phyloP scores from a whole-genome alignment of 2,329 filamentous ascomycete genomes.

The Cladosporium colombiae region DNA sequence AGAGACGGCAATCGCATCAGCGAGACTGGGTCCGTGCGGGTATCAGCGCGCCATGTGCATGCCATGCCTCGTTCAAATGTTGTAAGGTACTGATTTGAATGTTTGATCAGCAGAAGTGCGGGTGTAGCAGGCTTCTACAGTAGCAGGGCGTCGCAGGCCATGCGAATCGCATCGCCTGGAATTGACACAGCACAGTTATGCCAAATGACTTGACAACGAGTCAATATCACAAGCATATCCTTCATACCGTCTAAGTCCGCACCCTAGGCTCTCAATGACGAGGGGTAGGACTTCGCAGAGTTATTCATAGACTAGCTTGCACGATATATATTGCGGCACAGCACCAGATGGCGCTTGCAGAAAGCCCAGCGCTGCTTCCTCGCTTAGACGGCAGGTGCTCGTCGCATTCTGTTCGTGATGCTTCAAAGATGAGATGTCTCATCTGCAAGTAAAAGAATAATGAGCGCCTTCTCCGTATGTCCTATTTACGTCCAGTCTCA shows the following conservation, averaged over 20 bases:
- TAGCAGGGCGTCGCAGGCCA: background rate
- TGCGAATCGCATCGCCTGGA: background rate
- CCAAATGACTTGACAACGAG: background rate
- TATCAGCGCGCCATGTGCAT: too few species aligned
- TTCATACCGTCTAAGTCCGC: background rate
- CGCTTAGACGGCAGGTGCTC: background rate
- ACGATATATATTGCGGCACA: slow-evolving; percentile 5
- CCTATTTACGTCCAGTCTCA: background rate
- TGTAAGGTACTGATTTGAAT: too few species aligned
- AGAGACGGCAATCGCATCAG: background rate
- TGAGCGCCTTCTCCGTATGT: background rate
- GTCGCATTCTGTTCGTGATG: background rate
- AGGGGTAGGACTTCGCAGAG: background rate
- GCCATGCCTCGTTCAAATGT: too few species aligned
- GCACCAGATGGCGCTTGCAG: background rate
- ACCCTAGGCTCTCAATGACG: background rate
- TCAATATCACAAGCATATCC: background rate
- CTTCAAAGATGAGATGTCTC: background rate
- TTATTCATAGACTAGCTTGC: background rate
- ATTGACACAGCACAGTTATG: background rate
- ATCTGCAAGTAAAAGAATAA: background rate
- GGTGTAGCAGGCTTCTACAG: background rate
- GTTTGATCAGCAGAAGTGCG: background rate
- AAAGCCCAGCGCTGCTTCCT: background rate
- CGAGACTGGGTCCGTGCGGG: background rate